Evolutionary conservation across 78 protist genomes (phyloP), one percentile per base, ranked within the genome.

Genomic region (Tieghemostelium lacteum): DNA sequence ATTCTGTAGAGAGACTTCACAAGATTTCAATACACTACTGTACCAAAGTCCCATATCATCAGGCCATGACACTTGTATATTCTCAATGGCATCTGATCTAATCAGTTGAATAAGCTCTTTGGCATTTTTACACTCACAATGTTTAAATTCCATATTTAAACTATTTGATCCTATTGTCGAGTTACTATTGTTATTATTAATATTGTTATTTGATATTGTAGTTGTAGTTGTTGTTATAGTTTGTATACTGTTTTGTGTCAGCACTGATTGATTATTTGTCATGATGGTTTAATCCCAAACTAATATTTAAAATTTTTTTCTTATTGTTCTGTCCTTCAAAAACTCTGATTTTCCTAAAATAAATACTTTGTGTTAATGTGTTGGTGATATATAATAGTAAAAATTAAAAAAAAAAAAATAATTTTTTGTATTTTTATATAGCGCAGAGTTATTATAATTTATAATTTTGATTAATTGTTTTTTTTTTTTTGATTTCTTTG

Each of bases 11-110:
- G 66, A 45, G 10, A 83, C 91, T 36, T 83, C 91, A 29, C 69
- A 78, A 0, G 91, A 83, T 36, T 70, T 69, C 20, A 83, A 69
- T 16, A 66, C 33, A n/a, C 54, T 83, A 37, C 49, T 69, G 33
- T 69, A 83, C 91, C 91, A 83, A 29, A 83, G 75, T 2, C 91
- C 91, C 91, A 83, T 83, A 24, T 83, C 91, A 60, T 83, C 91
- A 16, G 91, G 91, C 91, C 91, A 83, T 34, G 91, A 83, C 20
- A 70, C 50, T 33, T 83, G 75, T 39, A 83, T 31, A 26, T 37
- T 45, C 57, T 83, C 91, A 39, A 83, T 69, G 45, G 80, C 91
- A 83, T 83, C 78, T 8, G 91, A 83, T 22, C 91, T n/a, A 58
- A 83, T 83, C 57, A 83, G 29, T 69, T 83, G 91, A 69, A 83